phyloP scores from a whole-genome alignment of 495 filamentous ascomycete genomes.

The Cudoniella acicularis region DNA sequence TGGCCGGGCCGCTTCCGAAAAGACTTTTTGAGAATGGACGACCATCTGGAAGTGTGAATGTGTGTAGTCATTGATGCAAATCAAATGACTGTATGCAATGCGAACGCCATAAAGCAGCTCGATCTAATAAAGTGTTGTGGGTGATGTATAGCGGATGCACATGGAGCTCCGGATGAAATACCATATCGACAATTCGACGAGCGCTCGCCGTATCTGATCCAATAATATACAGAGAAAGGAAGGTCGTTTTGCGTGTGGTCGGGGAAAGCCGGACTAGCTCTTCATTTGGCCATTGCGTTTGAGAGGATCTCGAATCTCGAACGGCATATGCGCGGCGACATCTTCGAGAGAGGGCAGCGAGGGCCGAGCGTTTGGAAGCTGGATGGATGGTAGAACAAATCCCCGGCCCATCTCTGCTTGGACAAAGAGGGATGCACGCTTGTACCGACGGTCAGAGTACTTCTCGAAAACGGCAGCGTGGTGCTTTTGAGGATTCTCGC shows the following conservation, averaged over 20 bases:
- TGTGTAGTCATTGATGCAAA: constrained; percentile 4
- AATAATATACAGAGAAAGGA: constrained; percentile 31
- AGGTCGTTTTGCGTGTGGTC: neutral
- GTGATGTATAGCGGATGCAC: constrained; percentile 16
- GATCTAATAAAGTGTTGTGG: constrained; percentile 11
- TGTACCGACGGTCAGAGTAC: constrained; percentile 79
- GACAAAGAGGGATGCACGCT: constrained; percentile 75
- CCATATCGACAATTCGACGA: constrained; percentile 16
- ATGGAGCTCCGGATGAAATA: constrained; percentile 14
- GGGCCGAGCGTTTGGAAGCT: constrained; percentile 4
- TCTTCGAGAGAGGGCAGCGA: constrained; percentile 21
- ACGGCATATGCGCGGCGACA: constrained; percentile 15
- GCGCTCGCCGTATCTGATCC: constrained; percentile 17
- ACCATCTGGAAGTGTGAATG: constrained; percentile 4
- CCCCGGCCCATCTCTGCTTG: constrained; percentile 64
- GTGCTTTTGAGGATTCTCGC: constrained; percentile 73
- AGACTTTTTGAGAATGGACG: constrained; percentile 1
- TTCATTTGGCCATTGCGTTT: constrained; percentile 34
- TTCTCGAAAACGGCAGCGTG: constrained; percentile 88
- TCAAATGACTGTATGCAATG: constrained; percentile 10
- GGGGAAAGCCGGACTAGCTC: constrained; percentile 20
- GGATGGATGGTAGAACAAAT: constrained; percentile 32
- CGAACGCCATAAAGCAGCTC: constrained; percentile 2
- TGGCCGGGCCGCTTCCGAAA: constrained; percentile 4
- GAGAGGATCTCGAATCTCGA: constrained; percentile 21